Evolutionary conservation across 75 land plant species (phyloP), one percentile per base, ranked within the genome.

Genomic region (Cryptomeria japonica): DNA sequence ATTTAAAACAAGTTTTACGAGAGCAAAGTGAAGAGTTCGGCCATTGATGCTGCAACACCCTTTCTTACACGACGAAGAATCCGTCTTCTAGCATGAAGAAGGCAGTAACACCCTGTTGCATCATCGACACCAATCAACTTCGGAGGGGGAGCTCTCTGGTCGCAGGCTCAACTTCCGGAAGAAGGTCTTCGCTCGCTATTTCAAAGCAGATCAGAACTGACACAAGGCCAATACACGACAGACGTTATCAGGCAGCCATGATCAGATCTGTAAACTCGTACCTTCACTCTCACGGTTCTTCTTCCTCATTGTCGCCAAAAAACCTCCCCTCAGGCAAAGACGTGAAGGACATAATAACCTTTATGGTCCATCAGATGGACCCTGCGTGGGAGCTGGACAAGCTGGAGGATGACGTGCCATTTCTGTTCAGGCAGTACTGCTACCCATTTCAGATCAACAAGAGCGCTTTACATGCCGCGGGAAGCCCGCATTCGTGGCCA

Each of bases 401-500:
- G 87, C 87, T 95, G 38, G 96, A 95, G 37, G 96, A 95, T 5
- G 99, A 97, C 42, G 93, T 96, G 19, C 93, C 89, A 32, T 13
- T 87, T 15, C 8, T 94, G 70, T 93, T 97, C 56, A 91, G 89
- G 88, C 25, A 32, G 70, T 61, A 95, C 0, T 83, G 88, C 18
- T 97, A 93, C 86, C 98, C 99, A 13, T 77, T 91, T 86, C 95
- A 93, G 87, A 90, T 96, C 87, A 95, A 90, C 87, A 90, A 90
- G 85, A 95, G 96, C n/a, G 96, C 94, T 3, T 91, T 97, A 83
- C 89, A 89, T 28, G 92, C 96, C 13, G 98, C 97, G 36, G 92
- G 94, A 79, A 93, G 96, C 5, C 99, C 98, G 1, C 98, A 96
- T 82, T 85, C 95, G 0, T 97, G 97, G 97, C 98, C 98, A 13